These are phyloP conservation scores for Brassica cretica DNA, from an alignment of 345 rosid species.

Conservation along the genomic window DNA sequence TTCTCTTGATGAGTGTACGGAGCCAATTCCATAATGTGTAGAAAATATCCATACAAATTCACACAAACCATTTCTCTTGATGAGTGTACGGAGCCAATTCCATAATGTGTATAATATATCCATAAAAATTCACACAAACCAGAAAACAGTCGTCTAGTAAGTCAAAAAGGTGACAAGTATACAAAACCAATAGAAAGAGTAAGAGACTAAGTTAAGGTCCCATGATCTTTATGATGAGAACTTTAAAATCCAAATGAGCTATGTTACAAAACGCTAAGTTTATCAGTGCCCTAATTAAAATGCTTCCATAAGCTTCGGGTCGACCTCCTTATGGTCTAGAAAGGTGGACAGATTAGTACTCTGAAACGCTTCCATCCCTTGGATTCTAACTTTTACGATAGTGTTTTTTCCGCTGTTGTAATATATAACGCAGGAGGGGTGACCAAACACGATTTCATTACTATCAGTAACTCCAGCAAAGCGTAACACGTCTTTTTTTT, in stretches of 20 bases:
- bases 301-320: not conserved
- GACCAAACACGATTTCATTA: not conserved
- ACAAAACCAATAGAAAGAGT: not conserved
- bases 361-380: not conserved
- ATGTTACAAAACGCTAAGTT: not conserved
- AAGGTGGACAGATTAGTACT: not conserved
- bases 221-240: too few relatives aligned
- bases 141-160: not conserved
- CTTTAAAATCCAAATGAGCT: too few relatives aligned
- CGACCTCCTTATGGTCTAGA: not conserved
- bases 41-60: too few relatives aligned
- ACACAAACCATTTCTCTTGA: not conserved
- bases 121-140: not conserved
- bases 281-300: not conserved
- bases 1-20: not conserved
- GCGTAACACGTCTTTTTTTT: not conserved
- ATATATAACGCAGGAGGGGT: too few relatives aligned
- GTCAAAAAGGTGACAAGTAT: too few relatives aligned
- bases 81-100: not conserved
- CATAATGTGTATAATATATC: too few relatives aligned
- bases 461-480: not conserved
- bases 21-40: too few relatives aligned
- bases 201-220: too few relatives aligned
- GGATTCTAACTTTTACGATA: not conserved
- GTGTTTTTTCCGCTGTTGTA: not conserved